Conservation (phyloP, 2,329 filamentous ascomycete species). For the Ophiostoma himal-ulmi region DNA sequence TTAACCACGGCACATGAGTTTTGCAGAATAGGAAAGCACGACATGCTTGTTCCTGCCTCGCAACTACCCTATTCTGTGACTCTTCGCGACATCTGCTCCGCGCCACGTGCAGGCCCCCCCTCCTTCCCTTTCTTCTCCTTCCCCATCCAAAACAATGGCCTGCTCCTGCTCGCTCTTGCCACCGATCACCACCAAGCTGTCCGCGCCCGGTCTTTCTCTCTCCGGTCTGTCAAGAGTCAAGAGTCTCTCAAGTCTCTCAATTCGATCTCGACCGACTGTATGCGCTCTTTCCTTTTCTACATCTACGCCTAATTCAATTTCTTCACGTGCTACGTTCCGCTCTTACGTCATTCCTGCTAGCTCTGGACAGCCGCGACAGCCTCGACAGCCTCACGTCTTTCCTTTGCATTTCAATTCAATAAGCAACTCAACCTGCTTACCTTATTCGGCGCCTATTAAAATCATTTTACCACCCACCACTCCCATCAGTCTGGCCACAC, state of each 20-base stretch:
- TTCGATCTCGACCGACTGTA: neutral
- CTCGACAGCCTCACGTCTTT: neutral
- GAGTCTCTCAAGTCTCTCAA: neutral
- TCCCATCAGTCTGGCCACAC: neutral
- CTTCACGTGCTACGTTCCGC: neutral
- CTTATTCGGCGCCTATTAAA: neutral
- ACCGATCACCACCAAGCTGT: neutral
- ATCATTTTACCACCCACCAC: neutral
- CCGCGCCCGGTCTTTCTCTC: neutral
- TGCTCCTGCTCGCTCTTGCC: neutral
- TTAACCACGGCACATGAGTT: neutral
- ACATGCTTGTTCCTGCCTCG: neutral
- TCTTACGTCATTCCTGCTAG: slow-evolving; percentile 1
- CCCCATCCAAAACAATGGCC: neutral
- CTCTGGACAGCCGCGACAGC: neutral
- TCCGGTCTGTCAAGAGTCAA: neutral
- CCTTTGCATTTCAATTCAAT: neutral
- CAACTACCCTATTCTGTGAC: neutral
- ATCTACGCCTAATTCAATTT: neutral
- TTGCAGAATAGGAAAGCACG: neutral
- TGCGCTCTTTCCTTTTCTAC: neutral
- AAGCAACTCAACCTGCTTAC: neutral
- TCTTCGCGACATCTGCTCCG: neutral
- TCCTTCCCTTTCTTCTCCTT: neutral
- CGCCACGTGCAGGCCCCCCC: neutral